Evolutionary conservation across 1,284 basidiomycete species (phyloP).

Genomic region (Cutaneotrichosporon dermatis): DNA sequence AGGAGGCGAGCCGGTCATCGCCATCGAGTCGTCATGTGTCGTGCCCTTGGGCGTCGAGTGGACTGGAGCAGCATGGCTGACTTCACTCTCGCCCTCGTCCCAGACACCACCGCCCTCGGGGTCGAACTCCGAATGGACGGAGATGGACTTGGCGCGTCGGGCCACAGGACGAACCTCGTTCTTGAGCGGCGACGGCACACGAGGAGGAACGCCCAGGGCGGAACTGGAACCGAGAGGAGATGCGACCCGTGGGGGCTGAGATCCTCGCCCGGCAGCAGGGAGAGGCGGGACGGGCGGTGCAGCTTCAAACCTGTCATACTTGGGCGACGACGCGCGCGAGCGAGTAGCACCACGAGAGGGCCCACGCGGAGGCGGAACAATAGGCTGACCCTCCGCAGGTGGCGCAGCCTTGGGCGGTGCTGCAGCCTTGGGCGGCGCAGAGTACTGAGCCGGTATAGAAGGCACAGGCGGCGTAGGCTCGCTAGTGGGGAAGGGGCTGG

Average conservation of each 20-base stretch:
- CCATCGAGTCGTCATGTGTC: background rate
- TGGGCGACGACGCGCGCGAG: constrained; percentile 1
- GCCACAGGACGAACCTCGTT: constrained; percentile 4
- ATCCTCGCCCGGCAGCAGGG: background rate
- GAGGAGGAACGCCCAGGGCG: constrained; percentile 8
- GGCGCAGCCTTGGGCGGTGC: background rate
- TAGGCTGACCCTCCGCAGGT: background rate
- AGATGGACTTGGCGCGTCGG: background rate
- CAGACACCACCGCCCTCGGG: constrained; percentile 15
- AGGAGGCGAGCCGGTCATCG: background rate
- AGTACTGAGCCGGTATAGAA: constrained; percentile 11
- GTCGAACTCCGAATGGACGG: constrained; percentile 12
- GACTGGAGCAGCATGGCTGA: background rate
- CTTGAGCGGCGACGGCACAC: constrained; percentile 17
- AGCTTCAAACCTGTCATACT: constrained; percentile 3
- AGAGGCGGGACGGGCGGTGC: background rate
- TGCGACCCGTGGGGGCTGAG: background rate
- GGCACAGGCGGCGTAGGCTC: constrained; percentile 11
- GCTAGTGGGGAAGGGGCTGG: background rate
- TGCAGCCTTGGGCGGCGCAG: background rate
- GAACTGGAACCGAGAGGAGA: too few species aligned
- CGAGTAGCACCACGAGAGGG: background rate
- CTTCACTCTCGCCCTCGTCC: constrained; percentile 1
- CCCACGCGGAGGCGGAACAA: constrained; percentile 2
- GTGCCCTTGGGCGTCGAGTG: constrained; percentile 4